A percentile compares a stretch with the other conserved stretches of the same genome.
phyloP scores from a whole-genome alignment of 202 grass and related monocot species.

The Panicum hallii region DNA sequence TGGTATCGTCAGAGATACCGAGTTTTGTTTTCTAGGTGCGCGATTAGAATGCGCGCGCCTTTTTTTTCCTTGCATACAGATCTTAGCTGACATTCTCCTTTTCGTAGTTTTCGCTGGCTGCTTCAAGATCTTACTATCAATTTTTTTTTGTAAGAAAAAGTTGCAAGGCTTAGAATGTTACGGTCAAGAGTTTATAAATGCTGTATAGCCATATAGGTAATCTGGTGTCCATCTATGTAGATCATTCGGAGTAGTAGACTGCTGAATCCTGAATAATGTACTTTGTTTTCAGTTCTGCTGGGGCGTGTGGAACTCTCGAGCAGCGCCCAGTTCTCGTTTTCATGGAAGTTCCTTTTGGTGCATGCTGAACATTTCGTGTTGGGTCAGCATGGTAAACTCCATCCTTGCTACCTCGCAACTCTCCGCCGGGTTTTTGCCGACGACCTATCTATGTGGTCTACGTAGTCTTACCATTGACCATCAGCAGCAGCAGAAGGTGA shows the following conservation, averaged over 20 bases:
- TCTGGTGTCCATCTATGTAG: neutral
- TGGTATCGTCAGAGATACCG: neutral
- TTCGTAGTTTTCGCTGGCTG: neutral
- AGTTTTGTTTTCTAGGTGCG: neutral
- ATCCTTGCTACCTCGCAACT: neutral
- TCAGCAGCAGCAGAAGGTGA: neutral
- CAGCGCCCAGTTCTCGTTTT: neutral
- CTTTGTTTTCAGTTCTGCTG: neutral
- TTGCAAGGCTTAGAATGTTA: neutral
- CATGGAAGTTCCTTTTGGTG: neutral
- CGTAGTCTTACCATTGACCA: neutral
- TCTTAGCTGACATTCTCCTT: neutral
- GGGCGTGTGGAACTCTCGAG: neutral
- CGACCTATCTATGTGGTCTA: neutral
- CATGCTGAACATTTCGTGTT: neutral
- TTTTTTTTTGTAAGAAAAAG: neutral
- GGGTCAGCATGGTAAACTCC: neutral
- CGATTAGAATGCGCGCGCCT: neutral
- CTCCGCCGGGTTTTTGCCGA: neutral
- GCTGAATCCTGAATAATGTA: neutral
- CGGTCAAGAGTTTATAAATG: neutral
- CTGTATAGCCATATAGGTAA: neutral
- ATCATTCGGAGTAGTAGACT: conserved; percentile 1
- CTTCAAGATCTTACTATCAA: neutral
- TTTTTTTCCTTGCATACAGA: neutral